phyloP scores from a whole-genome alignment of 352 stramenopile genomes.

The Pythium aristosporum region DNA sequence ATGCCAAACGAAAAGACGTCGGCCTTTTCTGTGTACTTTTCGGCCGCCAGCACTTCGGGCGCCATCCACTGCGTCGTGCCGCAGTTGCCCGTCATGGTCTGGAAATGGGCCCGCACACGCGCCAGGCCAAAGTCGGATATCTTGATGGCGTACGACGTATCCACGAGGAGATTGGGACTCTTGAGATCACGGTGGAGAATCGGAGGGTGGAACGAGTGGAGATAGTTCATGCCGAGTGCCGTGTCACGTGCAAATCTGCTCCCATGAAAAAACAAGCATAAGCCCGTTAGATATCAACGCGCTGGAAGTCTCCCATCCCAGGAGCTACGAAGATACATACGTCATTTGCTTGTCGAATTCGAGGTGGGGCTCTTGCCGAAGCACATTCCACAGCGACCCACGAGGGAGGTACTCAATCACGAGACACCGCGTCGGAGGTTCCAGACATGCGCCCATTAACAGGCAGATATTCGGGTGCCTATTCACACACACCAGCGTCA shows the following conservation, averaged over 20 bases:
- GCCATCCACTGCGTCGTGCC: constrained; percentile 89
- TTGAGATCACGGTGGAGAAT: constrained; percentile 89
- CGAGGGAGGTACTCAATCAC: constrained; percentile 85
- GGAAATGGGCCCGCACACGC: constrained; percentile 77
- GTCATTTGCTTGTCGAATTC: constrained; percentile 68
- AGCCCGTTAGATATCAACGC: background rate
- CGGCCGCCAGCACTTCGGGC: constrained; percentile 73
- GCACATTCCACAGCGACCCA: constrained; percentile 84
- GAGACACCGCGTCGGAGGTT: constrained; percentile 77
- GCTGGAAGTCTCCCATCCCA: background rate
- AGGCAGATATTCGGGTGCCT: constrained; percentile 88
- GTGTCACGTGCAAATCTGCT: constrained; percentile 76
- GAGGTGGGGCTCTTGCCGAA: constrained; percentile 64
- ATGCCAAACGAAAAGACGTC: constrained; percentile 88
- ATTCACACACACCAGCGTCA: background rate
- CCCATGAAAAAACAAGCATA: background rate
- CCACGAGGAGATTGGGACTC: constrained; percentile 81
- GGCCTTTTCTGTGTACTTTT: constrained; percentile 88
- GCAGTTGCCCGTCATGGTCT: constrained; percentile 88
- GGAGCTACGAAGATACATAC: constrained; percentile 30
- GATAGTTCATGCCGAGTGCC: constrained; percentile 85
- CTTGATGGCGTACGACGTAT: constrained; percentile 80
- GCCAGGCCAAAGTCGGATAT: constrained; percentile 89
- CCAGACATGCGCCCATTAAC: constrained; percentile 79
- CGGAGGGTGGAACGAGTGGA: constrained; percentile 83